These are phyloP conservation scores for Xerophyta viscosa DNA, from an alignment of 106 monocot species.

Conservation along the genomic window DNA sequence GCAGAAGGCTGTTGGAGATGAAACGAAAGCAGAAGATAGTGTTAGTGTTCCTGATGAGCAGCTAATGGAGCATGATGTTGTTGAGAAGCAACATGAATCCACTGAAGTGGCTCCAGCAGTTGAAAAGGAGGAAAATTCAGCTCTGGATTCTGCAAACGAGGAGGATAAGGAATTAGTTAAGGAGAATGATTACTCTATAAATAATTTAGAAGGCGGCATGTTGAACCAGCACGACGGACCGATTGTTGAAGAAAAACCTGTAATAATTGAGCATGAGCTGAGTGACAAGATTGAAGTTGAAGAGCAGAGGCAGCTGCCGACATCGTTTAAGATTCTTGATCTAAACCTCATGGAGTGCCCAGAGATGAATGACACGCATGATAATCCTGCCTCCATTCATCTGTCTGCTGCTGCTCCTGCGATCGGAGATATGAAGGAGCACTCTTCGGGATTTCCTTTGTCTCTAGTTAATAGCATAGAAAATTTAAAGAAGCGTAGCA, in stretches of 20 bases:
- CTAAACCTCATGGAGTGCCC: slow-evolving; percentile 56
- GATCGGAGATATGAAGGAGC: slow-evolving; percentile 12
- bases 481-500: slow-evolving; percentile 9
- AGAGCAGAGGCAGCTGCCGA: slow-evolving; percentile 31
- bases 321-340: slow-evolving; percentile 47
- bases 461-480: slow-evolving; percentile 22
- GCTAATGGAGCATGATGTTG: slow-evolving; percentile 11
- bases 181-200: slow-evolving; percentile 14
- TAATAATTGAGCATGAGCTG: slow-evolving; percentile 19
- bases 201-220: slow-evolving; percentile 4
- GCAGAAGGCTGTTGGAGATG: slow-evolving; percentile 6
- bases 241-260: slow-evolving; percentile 16
- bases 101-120: slow-evolving; percentile 1
- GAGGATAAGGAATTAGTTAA: slow-evolving; percentile 2
- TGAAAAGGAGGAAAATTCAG: slow-evolving; percentile 9
- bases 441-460: slow-evolving; percentile 20
- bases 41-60: slow-evolving; percentile 6
- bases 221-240: slow-evolving; percentile 8
- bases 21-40: not conserved
- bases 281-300: slow-evolving; percentile 21
- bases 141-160: too few relatives aligned
- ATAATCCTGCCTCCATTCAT: slow-evolving; percentile 19
- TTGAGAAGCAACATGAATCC: slow-evolving; percentile 3
- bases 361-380: slow-evolving; percentile 41
- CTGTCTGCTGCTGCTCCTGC: slow-evolving; percentile 9